Conservation (phyloP, 305 asterid species). For the Solanum hybrid region DNA sequence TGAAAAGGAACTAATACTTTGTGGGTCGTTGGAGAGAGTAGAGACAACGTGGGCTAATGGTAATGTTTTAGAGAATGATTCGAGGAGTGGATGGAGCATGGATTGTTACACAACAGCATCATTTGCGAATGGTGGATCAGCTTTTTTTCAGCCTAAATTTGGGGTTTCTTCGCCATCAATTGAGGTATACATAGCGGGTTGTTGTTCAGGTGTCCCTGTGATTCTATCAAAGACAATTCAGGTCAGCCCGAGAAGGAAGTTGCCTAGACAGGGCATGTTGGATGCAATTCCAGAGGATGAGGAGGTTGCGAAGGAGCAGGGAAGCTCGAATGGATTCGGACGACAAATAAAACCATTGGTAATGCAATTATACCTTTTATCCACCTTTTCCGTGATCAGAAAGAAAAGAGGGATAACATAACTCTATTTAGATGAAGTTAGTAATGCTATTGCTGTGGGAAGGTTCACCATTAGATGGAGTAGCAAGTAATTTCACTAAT, state of each 20-base stretch:
- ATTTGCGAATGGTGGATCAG: slow-evolving; percentile 27
- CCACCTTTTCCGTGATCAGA: neutral
- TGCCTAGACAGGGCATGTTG: slow-evolving; percentile 41
- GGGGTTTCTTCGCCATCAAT: slow-evolving; percentile 50
- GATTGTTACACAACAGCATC: slow-evolving; percentile 41
- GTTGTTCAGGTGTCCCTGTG: slow-evolving; percentile 72
- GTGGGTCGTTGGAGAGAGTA: slow-evolving; percentile 62
- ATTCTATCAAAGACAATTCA: slow-evolving; percentile 61
- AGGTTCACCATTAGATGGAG: neutral
- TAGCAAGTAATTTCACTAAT: neutral
- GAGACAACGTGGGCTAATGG: slow-evolving; percentile 39
- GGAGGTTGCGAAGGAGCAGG: slow-evolving; percentile 50
- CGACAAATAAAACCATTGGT: slow-evolving; percentile 50
- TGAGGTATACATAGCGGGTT: slow-evolving; percentile 82
- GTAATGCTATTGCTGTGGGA: neutral
- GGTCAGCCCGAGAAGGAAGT: slow-evolving; percentile 61
- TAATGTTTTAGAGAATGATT: slow-evolving; percentile 14
- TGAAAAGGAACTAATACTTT: slow-evolving; percentile 38
- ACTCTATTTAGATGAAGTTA: neutral
- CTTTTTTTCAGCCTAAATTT: slow-evolving; percentile 28
- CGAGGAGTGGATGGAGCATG: slow-evolving; percentile 62
- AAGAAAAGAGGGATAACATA: neutral
- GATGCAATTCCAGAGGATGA: slow-evolving; percentile 78
- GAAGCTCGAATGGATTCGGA: slow-evolving; percentile 25
- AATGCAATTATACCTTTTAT: neutral